Percentiles rank a stretch among this genome's conserved stretches.
Evolutionary conservation across 345 rosid species (phyloP).

Genomic region (Hibiscus trionum): DNA sequence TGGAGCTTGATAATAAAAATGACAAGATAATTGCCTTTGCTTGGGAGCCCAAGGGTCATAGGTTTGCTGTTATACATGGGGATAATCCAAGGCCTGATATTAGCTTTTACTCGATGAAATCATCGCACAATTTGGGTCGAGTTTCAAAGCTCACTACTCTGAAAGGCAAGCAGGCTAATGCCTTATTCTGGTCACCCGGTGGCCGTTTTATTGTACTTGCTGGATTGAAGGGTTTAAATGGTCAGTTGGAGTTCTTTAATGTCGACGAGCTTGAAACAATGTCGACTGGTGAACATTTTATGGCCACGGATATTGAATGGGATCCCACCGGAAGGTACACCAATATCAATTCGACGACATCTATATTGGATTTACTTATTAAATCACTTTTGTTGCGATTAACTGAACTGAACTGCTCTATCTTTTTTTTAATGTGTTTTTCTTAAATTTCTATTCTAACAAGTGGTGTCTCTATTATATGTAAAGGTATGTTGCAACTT

Average conservation of each 20-base stretch:
- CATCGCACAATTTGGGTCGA: constrained; percentile 45
- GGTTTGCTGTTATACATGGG: constrained; percentile 91
- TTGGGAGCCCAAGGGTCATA: constrained; percentile 97
- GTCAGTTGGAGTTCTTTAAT: constrained; percentile 83
- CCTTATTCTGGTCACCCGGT: constrained; percentile 90
- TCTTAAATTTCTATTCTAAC: constrained; percentile 4
- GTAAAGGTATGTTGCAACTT: constrained; percentile 72
- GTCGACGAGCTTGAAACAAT: constrained; percentile 92
- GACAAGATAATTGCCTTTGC: constrained; percentile 95
- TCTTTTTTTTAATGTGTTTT: too few species aligned
- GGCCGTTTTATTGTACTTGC: constrained; percentile 81
- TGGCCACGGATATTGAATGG: constrained; percentile 94
- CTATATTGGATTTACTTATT: background rate
- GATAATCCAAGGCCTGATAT: constrained; percentile 89
- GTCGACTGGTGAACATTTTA: constrained; percentile 90
- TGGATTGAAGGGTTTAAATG: constrained; percentile 87
- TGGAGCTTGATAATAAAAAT: constrained; percentile 93
- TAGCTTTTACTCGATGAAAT: constrained; percentile 82
- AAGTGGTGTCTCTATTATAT: background rate
- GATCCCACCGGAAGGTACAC: constrained; percentile 97
- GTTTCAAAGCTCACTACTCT: constrained; percentile 76
- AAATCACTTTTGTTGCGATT: too few species aligned
- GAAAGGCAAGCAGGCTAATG: constrained; percentile 90
- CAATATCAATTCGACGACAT: background rate
- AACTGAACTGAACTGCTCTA: too few species aligned